phyloP scores from a whole-genome alignment of 2,329 filamentous ascomycete species.

The Scedosporium boydii region DNA sequence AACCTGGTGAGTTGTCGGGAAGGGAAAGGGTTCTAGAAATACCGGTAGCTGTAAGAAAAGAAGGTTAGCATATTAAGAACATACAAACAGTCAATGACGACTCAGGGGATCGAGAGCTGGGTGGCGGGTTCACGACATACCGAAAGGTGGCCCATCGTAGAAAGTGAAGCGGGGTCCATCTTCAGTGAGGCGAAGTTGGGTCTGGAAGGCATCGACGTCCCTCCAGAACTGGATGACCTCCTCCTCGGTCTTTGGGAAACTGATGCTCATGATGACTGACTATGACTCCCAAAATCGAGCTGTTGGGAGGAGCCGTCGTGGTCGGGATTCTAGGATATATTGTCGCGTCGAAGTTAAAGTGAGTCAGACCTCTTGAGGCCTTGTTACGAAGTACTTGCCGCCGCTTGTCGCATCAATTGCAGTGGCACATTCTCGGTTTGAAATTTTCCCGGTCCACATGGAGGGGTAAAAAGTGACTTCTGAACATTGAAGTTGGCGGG shows the following conservation, averaged over 20 bases:
- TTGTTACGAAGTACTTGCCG: background rate
- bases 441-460: background rate
- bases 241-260: slow-evolving; percentile 14
- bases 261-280: slow-evolving; percentile 11
- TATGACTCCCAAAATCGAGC: background rate
- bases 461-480: background rate
- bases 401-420: background rate
- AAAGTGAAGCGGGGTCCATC: slow-evolving; percentile 83
- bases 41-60: slow-evolving; percentile 10
- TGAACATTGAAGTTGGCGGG: background rate
- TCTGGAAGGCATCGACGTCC: slow-evolving; percentile 16
- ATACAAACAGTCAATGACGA: background rate
- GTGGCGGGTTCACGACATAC: slow-evolving; percentile 5
- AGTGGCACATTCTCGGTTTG: background rate
- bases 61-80: background rate
- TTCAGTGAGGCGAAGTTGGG: slow-evolving; percentile 50
- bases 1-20: background rate
- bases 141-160: slow-evolving; percentile 76
- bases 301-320: background rate
- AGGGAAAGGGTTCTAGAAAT: background rate
- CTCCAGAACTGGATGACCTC: slow-evolving; percentile 13
- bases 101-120: background rate
- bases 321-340: background rate
- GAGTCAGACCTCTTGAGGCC: background rate
- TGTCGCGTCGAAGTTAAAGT: background rate